Evolutionary conservation across 345 rosid species (phyloP).

Genomic region (Salix arbutifolia): DNA sequence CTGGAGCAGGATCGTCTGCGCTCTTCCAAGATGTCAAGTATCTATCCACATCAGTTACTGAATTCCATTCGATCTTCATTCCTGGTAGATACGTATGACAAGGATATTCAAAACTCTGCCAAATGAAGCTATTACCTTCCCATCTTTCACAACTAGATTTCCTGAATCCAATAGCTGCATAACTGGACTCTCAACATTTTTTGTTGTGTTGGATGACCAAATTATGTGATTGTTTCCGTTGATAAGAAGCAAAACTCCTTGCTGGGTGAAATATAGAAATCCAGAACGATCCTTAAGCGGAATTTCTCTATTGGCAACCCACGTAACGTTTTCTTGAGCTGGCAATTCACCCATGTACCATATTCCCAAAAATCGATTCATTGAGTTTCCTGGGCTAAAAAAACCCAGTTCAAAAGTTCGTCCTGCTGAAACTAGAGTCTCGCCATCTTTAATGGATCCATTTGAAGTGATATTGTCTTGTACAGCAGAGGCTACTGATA

Average conservation of each 20-base stretch:
- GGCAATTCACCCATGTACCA: too few relatives aligned
- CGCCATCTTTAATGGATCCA: constrained; percentile 12
- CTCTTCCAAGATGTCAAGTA: constrained; percentile 19
- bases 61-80: constrained; percentile 13
- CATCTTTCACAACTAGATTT: constrained; percentile 14
- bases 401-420: constrained; percentile 9
- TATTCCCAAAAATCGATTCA: too few relatives aligned
- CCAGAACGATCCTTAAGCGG: not conserved
- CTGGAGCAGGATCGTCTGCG: constrained; percentile 16
- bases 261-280: not conserved
- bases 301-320: constrained; percentile 9
- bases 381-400: too few relatives aligned
- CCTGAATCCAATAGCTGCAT: constrained; percentile 14
- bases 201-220: not conserved
- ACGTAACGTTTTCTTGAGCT: too few relatives aligned
- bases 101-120: constrained; percentile 28
- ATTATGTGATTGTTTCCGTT: not conserved
- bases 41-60: not conserved
- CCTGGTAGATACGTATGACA: constrained; percentile 15
- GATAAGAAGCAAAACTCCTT: not conserved
- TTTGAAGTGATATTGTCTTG: constrained; percentile 10
- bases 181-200: not conserved
- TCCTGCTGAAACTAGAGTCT: constrained; percentile 5
- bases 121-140: not conserved
- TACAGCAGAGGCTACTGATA: not conserved